Base-by-base conservation (phyloP, 352 stramenopile species). In the Phytophthora crassamura region DNA sequence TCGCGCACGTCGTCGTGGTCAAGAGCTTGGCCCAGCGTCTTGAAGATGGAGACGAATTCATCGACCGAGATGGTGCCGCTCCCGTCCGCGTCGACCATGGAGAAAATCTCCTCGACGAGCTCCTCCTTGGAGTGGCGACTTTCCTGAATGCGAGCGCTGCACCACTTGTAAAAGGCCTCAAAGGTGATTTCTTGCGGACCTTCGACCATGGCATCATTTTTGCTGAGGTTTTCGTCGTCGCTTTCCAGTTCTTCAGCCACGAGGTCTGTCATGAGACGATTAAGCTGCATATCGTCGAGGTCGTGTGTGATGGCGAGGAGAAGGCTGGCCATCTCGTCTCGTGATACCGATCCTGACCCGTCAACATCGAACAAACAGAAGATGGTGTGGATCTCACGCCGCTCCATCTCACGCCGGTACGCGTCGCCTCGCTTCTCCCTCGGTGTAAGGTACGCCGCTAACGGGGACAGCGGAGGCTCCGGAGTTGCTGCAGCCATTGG, bases 31-130 rank as follows among this genome's bases (percentile, higher is more conserved):
- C 83, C 81, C 18, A 90, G 74, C 6, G 79, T 81, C 62, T 82
- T 86, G 62, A 89, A 90, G 36, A 90, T 88, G 35, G 78, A 72
- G 30, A 90, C 87, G 43, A 90, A 91, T 57, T 91, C 83, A 45
- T 90, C 81, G 8, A 91, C 83, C 0, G 83, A 88, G 49, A 91
- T 90, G 16, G 59, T 88, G 7, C 81, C 77, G 45, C 78, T 89
- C 33, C 61, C 54, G 41, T 91, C 83, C 3, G 75, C 59, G 47
- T 90, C 80, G n/a, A 90, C 74, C 78, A 91, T 86, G n/a, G 56
- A 58, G 60, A 91, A 89, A 39, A 91, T 88, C 60, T 90, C 80
- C 22, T 85, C 67, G 4, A 90, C 80, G 11, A 91, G 61, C 18
- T 89, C 62, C 7, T 90, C 78, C 38, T 91, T 86, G 1, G 73